phyloP scores from a whole-genome alignment of 2,329 filamentous ascomycete genomes.

The Ophiostoma quercus region DNA sequence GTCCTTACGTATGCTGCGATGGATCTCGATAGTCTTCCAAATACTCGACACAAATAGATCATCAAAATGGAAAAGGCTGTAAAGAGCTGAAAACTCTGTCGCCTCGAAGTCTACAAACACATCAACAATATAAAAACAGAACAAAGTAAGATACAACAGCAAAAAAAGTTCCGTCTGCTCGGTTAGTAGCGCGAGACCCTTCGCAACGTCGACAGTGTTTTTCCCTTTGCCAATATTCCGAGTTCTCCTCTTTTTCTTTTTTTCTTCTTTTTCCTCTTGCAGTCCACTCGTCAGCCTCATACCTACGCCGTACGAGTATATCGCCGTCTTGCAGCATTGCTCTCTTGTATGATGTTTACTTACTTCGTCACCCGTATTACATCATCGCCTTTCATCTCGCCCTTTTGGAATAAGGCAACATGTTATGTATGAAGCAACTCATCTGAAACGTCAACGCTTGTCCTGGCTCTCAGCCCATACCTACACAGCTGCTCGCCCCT shows the following conservation, averaged over 20 bases:
- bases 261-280: background rate
- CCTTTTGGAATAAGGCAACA: background rate
- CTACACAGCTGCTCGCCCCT: background rate
- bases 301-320: background rate
- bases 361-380: no score
- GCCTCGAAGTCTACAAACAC: background rate
- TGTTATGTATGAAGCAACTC: no score
- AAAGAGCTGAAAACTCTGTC: slow-evolving; percentile 1
- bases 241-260: background rate
- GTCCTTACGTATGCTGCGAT: background rate
- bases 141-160: background rate
- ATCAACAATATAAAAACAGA: background rate
- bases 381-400: background rate
- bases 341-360: background rate
- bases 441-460: no score
- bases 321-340: background rate
- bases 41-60: background rate
- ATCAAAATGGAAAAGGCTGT: background rate
- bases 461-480: no score
- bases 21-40: background rate
- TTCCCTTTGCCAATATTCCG: background rate
- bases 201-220: background rate
- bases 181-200: background rate
- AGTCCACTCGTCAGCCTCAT: background rate
- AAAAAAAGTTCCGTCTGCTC: background rate